Evolutionary conservation across 2,329 filamentous ascomycete genomes (phyloP), one percentile per base, ranked within the genome.

Genomic region (Pyrenophora tritici-repentis): DNA sequence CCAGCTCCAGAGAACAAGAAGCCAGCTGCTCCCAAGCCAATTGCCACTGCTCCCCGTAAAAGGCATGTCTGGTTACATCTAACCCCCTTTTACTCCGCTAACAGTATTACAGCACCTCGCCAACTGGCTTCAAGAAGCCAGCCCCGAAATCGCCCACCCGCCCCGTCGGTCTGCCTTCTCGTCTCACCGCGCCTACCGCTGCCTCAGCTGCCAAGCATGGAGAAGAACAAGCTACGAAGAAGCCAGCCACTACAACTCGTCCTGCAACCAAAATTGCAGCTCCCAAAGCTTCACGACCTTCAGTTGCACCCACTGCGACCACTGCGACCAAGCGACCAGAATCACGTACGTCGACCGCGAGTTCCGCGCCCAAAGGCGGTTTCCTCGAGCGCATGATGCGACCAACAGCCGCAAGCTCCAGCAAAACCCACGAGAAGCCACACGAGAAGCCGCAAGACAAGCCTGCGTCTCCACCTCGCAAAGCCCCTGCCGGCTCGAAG

Each of bases 331-430:
- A 84, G 71, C 85, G 82, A 58, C 68, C 78, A 8, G 75, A 75
- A 29, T 81, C 53, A 69, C 78, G 70, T 67, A 78, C 61, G 63
- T 81, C 42, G 56, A 79, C 79, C 53, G 77, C 81, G 20, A 79
- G 78, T 39, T 81, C 82, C 39, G 81, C 82, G 14, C 78, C 88
- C 1, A 86, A 90, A 57, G 86, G 89, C 58, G 75, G 84, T 12
- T 92, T 92, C 73, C 75, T 92, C 20, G 88, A 87, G n/a, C 83
- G 89, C 44, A 91, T 92, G 88, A 91, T 87, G 84, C 80, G 88
- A 34, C 89, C 89, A 2, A 92, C 89, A 0, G 83, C 87, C 37
- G 79, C 83, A 38, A 90, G 86, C 4, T 81, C 86, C 7, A 86
- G 80, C 56, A 91, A 90, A 74, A 81, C 82, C 0, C 77, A 83